A percentile compares a stretch with the other conserved stretches of the same genome.
Conservation (phyloP, 2,329 filamentous ascomycete species). For the Fusarium protoensiforme region DNA sequence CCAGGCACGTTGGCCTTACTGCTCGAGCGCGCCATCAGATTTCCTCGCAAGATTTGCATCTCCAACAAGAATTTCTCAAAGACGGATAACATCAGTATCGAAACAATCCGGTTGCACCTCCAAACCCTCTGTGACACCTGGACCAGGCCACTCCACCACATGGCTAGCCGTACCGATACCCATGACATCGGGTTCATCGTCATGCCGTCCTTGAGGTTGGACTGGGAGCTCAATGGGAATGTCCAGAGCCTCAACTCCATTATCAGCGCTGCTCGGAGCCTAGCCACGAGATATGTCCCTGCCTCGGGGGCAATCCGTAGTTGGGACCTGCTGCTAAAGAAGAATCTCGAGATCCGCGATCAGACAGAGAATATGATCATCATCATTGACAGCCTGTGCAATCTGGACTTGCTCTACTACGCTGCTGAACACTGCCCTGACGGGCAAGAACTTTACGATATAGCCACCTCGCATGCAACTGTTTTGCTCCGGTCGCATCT, state of each 20-base stretch:
- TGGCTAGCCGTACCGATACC: slow-evolving; percentile 58
- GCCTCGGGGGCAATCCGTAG: slow-evolving; percentile 58
- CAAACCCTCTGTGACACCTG: slow-evolving; percentile 15
- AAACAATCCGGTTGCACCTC: not conserved
- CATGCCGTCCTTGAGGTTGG: slow-evolving; percentile 57
- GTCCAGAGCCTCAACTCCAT: slow-evolving; percentile 51
- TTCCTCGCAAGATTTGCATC: slow-evolving; percentile 30
- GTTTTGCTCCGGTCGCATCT: slow-evolving; percentile 52
- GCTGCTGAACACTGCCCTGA: slow-evolving; percentile 43
- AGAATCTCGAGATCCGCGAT: slow-evolving; percentile 39
- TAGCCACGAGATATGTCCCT: slow-evolving; percentile 56
- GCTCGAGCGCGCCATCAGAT: slow-evolving; percentile 47
- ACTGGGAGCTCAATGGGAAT: slow-evolving; percentile 59
- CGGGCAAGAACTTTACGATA: slow-evolving; percentile 43
- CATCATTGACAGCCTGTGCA: slow-evolving; percentile 57
- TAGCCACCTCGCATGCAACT: slow-evolving; percentile 55
- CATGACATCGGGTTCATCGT: slow-evolving; percentile 67
- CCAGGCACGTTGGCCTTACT: slow-evolving; percentile 50
- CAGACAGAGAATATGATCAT: slow-evolving; percentile 48
- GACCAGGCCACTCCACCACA: slow-evolving; percentile 39
- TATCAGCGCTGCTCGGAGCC: slow-evolving; percentile 55
- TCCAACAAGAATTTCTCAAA: not conserved
- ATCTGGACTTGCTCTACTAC: slow-evolving; percentile 53
- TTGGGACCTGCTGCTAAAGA: slow-evolving; percentile 55
- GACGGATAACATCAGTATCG: not conserved